Conservation (phyloP, 371 early-diverging fungal genomes). For the Mucor lusitanicus region DNA sequence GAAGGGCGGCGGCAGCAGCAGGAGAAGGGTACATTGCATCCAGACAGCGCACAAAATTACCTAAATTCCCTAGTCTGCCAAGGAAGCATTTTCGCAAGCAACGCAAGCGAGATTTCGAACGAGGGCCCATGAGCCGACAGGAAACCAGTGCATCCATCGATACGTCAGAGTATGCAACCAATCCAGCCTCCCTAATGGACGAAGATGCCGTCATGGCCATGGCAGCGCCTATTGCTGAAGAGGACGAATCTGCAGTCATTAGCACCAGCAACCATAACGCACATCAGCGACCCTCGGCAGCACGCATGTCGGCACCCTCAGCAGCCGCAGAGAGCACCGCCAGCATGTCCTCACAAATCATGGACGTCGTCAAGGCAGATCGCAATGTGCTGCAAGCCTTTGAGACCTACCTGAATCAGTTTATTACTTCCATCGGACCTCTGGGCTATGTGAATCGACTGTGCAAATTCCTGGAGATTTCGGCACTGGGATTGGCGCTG, state of each 20-base stretch:
- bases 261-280: background rate
- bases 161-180: background rate
- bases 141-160: background rate
- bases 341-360: conserved; percentile 4
- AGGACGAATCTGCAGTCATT: background rate
- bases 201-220: conserved; percentile 19
- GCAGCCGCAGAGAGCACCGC: background rate
- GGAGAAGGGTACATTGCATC: background rate
- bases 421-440: conserved; percentile 46
- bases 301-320: background rate
- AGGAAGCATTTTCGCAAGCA: conserved; percentile 10
- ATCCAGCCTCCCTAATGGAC: conserved; percentile 8
- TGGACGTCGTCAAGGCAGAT: conserved; percentile 31
- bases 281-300: background rate
- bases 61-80: conserved; percentile 49
- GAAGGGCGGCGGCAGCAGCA: background rate
- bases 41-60: conserved; percentile 32
- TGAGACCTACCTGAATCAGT: conserved; percentile 48
- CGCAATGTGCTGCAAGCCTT: conserved; percentile 42
- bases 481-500: conserved; percentile 40
- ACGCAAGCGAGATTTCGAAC: background rate
- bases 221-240: background rate
- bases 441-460: conserved; percentile 45
- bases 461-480: conserved; percentile 64
- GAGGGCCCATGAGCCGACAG: background rate